Percentiles rank a stretch among this genome's conserved stretches.
These are phyloP conservation scores for Septoria petroselini DNA, from an alignment of 2,329 filamentous ascomycete genomes.

Conservation along the genomic window DNA sequence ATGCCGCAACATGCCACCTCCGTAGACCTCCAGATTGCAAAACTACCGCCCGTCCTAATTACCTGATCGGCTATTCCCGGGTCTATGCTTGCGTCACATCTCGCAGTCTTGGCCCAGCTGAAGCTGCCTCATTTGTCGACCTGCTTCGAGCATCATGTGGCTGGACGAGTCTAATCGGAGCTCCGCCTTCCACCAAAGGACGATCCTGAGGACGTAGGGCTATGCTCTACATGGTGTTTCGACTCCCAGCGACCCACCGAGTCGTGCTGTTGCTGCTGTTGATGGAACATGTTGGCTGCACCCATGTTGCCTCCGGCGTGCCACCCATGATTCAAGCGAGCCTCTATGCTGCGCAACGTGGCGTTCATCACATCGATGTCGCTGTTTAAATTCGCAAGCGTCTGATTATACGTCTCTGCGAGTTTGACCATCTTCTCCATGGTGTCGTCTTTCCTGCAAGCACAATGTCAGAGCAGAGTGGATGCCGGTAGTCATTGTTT, in stretches of 20 bases:
- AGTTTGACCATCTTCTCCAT: conserved; percentile 26
- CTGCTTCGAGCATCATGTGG: too few relatives aligned
- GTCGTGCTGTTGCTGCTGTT: neutral
- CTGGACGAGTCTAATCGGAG: too few relatives aligned
- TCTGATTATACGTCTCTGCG: conserved; percentile 23
- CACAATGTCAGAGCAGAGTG: conserved; percentile 3
- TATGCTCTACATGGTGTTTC: conserved; percentile 1
- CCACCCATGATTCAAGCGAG: conserved; percentile 18
- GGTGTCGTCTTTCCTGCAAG: conserved; percentile 23
- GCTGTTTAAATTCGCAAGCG: conserved; percentile 19
- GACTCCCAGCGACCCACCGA: neutral
- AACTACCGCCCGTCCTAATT: too few relatives aligned
- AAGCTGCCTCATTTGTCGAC: too few relatives aligned
- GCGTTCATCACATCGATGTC: conserved; percentile 21
- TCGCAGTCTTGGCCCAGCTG: too few relatives aligned
- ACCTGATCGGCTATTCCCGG: too few relatives aligned
- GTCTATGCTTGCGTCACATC: too few relatives aligned
- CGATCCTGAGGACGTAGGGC: conserved; percentile 5
- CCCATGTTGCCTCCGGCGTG: neutral
- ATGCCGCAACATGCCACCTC: too few relatives aligned
- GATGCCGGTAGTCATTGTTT: neutral
- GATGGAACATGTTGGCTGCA: neutral
- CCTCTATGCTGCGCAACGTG: conserved; percentile 22
- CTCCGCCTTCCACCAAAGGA: neutral
- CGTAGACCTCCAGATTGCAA: too few relatives aligned